Conservation (phyloP, 164 flowering plant species). For the Chimonanthus praecox region DNA sequence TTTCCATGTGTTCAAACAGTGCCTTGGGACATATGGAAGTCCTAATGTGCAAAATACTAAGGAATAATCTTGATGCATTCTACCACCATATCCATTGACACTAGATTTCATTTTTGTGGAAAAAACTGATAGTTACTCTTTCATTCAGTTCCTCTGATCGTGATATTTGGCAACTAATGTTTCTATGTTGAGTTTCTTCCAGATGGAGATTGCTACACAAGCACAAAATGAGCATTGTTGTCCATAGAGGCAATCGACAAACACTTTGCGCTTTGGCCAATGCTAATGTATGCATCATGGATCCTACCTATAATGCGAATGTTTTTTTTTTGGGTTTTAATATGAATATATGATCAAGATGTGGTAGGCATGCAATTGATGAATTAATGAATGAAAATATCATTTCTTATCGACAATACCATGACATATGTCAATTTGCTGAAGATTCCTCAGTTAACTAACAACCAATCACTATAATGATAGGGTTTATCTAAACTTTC, state of each 20-base stretch:
- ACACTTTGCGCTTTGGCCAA: neutral
- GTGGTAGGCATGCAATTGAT: neutral
- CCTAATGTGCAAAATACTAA: neutral
- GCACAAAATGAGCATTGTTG: neutral
- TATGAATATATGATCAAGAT: constrained; percentile 1
- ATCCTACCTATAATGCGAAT: constrained; percentile 1
- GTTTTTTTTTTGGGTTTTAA: constrained; percentile 7
- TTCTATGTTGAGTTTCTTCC: neutral
- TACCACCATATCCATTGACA: neutral
- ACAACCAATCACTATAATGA: no score
- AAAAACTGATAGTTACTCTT: neutral
- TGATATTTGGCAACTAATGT: neutral
- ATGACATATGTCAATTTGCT: neutral
- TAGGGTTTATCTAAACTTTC: no score
- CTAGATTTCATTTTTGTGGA: neutral
- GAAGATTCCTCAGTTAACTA: neutral
- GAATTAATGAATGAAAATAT: neutral
- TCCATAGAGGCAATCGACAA: neutral
- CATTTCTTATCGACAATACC: neutral
- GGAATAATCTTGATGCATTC: no score
- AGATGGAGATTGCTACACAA: constrained; percentile 1
- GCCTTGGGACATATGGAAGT: neutral
- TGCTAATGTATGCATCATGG: constrained; percentile 8
- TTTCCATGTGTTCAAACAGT: neutral
- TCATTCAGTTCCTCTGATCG: neutral